phyloP scores from a whole-genome alignment of 176 grass and related monocot species.

The Juncus inflexus region DNA sequence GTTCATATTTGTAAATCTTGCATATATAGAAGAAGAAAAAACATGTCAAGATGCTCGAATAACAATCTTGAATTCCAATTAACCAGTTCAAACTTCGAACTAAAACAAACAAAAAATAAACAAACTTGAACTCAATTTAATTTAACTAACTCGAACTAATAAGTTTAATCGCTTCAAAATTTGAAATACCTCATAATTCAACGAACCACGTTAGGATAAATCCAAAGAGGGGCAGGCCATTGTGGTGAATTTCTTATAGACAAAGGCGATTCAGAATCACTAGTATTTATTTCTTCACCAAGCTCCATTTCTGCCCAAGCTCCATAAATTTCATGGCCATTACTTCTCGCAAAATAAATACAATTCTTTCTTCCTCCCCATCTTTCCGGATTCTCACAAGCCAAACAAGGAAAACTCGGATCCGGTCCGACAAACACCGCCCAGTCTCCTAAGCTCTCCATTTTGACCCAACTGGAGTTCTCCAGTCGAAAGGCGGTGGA shows the following conservation, averaged over 20 bases:
- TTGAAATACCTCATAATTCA: background rate
- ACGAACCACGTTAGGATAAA: slow-evolving; percentile 7
- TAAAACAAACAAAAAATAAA: background rate
- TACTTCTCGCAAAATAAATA: slow-evolving; percentile 11
- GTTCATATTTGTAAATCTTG: no score
- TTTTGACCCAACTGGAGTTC: slow-evolving; percentile 13
- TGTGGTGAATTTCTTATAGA: background rate
- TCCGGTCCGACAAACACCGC: slow-evolving; percentile 7
- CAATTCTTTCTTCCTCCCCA: slow-evolving; percentile 25
- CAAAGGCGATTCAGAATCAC: background rate
- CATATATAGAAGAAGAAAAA: no score
- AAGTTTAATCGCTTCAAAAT: background rate
- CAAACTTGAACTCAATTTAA: background rate
- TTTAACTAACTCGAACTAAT: background rate
- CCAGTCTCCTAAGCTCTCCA: slow-evolving; percentile 7
- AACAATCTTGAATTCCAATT: no score
- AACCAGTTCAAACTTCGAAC: no score
- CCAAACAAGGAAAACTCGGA: background rate
- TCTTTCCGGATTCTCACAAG: slow-evolving; percentile 13
- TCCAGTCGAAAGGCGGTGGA: slow-evolving; percentile 3
- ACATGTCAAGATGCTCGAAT: no score
- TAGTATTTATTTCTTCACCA: slow-evolving; percentile 13
- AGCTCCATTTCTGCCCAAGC: slow-evolving; percentile 7
- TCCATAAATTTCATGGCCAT: background rate
- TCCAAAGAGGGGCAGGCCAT: background rate